Evolutionary conservation across 2,329 filamentous ascomycete species (phyloP).

Genomic region (Claviceps sp.): DNA sequence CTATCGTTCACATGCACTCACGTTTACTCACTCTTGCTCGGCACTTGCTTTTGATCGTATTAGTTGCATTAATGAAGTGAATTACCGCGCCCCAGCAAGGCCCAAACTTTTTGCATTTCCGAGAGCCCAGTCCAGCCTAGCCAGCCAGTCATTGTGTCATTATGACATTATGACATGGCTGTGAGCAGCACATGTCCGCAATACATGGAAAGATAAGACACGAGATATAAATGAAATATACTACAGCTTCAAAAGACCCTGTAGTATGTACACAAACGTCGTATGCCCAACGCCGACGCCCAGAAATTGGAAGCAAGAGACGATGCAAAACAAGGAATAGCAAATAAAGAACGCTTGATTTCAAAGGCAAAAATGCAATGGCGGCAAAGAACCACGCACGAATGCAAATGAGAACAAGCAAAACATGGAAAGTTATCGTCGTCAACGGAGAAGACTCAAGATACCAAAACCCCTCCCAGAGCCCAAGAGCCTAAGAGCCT

Average conservation of each 20-base stretch:
- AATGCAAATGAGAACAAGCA: neutral
- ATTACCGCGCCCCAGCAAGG: neutral
- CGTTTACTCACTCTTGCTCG: neutral
- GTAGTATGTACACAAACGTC: neutral
- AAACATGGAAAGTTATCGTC: neutral
- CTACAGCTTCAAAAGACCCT: neutral
- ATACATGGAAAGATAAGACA: neutral
- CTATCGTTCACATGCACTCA: neutral
- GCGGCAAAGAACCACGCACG: too few relatives aligned
- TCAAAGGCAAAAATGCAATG: neutral
- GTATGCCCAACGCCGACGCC: slow-evolving; percentile 4
- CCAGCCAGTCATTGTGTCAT: neutral
- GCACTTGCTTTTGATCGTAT: neutral
- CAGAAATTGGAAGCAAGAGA: neutral
- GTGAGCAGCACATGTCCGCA: neutral
- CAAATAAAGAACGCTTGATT: neutral
- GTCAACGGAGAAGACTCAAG: neutral
- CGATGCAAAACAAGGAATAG: neutral
- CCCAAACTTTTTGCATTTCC: neutral
- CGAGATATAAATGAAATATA: too few relatives aligned
- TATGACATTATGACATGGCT: too few relatives aligned
- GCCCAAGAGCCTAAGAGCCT: neutral
- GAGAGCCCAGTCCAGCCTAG: neutral
- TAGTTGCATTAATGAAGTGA: neutral
- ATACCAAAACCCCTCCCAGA: neutral